Percentiles rank a stretch among this genome's conserved stretches.
Evolutionary conservation across 352 stramenopile species (phyloP).

Genomic region (Phytophthora podocarpi): DNA sequence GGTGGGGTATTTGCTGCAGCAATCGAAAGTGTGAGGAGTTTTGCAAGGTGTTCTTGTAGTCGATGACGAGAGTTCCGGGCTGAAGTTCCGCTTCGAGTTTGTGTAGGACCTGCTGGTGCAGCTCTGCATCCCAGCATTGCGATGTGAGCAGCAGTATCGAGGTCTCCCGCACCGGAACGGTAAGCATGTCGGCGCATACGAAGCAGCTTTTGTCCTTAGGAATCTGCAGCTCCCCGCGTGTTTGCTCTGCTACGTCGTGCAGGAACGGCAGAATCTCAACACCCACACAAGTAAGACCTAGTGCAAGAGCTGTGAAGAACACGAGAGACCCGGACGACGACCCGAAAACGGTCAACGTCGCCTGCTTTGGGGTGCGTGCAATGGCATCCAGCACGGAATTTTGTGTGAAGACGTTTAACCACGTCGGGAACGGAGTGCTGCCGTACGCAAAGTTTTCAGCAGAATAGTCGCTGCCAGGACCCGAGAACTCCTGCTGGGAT

Average conservation of each 20-base stretch:
- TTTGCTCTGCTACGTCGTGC: conserved; percentile 27
- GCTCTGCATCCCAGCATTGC: conserved; percentile 57
- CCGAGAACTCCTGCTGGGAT: conserved; percentile 28
- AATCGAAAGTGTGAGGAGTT: conserved; percentile 33
- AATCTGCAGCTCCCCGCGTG: conserved; percentile 12
- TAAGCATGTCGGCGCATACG: conserved; percentile 51
- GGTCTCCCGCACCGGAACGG: conserved; percentile 23
- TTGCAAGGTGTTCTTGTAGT: conserved; percentile 54
- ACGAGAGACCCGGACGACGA: conserved; percentile 64
- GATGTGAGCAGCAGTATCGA: conserved; percentile 58
- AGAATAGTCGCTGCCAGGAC: conserved; percentile 32
- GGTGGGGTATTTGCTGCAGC: conserved; percentile 18
- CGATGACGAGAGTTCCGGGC: conserved; percentile 40
- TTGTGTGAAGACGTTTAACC: conserved; percentile 38
- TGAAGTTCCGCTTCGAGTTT: conserved; percentile 55
- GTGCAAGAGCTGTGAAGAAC: conserved; percentile 47
- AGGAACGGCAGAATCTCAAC: conserved; percentile 65
- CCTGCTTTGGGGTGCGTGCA: not conserved
- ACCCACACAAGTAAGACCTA: conserved; percentile 35
- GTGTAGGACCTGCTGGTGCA: conserved; percentile 37
- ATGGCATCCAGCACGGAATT: conserved; percentile 16
- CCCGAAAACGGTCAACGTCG: conserved; percentile 46
- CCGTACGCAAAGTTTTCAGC: conserved; percentile 62
- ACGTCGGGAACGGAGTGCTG: conserved; percentile 57
- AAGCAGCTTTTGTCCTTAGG: conserved; percentile 31